Base-by-base conservation (phyloP, 345 rosid genomes). In the Arabidopsis thaliana region DNA sequence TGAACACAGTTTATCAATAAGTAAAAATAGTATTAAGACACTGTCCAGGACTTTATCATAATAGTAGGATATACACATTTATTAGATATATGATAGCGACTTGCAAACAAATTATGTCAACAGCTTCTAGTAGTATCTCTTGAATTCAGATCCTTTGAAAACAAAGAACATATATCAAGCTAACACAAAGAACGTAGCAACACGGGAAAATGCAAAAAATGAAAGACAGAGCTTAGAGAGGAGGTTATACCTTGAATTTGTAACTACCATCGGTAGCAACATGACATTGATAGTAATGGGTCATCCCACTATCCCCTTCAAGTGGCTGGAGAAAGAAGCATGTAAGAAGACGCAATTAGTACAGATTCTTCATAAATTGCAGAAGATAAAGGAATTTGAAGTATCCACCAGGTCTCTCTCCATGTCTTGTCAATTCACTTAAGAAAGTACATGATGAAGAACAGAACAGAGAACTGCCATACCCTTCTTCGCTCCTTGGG, bases 261-360 rank as follows among this genome's bases (percentile, higher is more conserved):
- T 11, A 81, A 64, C 57, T 83, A 9, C 89, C 83, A 66, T 79
- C 62, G 1, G 52, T 12, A 67, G 80, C 77, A 59, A 88, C 88
- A 70, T 90, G 77, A 60, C 96, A 90, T 1, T 80, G 87, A 59
- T 88, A 90, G 37, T 71, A 14, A 45, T 74, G 83, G 0, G 93
- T 80, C 53, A 56, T 82, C 16, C 80, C 86, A 5, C 86, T 71
- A 81, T 84, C 91, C 91, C 90, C 80, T 40, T 78, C 45, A 59
- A 34, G 63, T 10, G 40, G 14, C 96, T 90, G 87, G 74, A 58
- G 53, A 34, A 71, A 23, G 61, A 51, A 49, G 32, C 9, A 24
- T 14, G 28, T 25, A 25, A 36, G 8, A n/a, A n/a, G n/a, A n/a
- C n/a, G n/a, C n/a, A n/a, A n/a, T n/a, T n/a, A n/a, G n/a, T n/a